A percentile compares a stretch with the other conserved stretches of the same genome.
These are phyloP conservation scores for Trichoderma koningiopsis DNA, from an alignment of 2,329 filamentous ascomycete genomes.

Conservation along the genomic window DNA sequence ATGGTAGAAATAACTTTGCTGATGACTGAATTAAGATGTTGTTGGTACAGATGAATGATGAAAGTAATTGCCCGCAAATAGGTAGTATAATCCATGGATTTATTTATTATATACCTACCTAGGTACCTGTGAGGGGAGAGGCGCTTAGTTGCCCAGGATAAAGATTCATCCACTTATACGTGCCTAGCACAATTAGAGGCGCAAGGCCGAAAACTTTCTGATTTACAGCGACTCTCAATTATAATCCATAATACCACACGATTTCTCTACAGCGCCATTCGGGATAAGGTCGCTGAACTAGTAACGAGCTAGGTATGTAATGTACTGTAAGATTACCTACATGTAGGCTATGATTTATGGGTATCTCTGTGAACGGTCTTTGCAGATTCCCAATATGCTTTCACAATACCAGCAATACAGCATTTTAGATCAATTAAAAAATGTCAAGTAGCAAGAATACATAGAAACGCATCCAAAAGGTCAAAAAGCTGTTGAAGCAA, in stretches of 20 bases:
- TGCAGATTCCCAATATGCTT: neutral
- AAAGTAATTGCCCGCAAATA: neutral
- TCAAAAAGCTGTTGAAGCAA: neutral
- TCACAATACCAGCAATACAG: neutral
- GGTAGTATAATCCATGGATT: neutral
- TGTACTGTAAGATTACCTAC: neutral
- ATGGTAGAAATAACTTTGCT: neutral
- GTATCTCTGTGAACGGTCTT: neutral
- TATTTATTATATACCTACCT: neutral
- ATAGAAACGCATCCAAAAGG: neutral
- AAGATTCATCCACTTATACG: constrained; percentile 4
- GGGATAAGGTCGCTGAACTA: neutral
- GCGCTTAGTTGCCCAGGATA: neutral
- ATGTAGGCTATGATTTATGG: neutral
- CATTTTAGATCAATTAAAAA: neutral
- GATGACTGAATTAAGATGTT: neutral
- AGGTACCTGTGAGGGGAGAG: neutral
- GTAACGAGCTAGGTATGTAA: too few relatives aligned
- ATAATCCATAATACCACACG: neutral
- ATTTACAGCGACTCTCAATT: neutral
- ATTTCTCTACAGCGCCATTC: neutral
- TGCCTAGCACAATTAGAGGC: neutral
- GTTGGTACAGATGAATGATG: neutral
- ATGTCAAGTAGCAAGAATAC: neutral
- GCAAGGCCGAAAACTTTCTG: neutral